Conservation (phyloP, 108 stramenopile genomes). For the Cyclotella cryptica region DNA sequence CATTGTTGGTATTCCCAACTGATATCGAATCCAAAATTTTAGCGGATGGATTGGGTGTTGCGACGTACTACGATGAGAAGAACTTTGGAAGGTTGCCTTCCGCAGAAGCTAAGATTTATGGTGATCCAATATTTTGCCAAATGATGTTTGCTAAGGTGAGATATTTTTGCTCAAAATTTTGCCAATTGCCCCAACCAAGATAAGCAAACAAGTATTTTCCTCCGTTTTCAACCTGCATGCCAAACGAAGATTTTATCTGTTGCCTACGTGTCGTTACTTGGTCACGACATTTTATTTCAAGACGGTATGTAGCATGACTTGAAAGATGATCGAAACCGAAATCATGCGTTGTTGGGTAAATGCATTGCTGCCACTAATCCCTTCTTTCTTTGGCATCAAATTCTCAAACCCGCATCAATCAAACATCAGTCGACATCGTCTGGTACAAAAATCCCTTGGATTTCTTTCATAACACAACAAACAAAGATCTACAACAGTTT, state of each 20-base stretch:
- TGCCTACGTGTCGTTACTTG: conserved; percentile 43
- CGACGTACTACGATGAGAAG: conserved; percentile 45
- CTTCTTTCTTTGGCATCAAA: neutral
- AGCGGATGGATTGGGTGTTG: conserved; percentile 41
- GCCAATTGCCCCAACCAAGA: neutral
- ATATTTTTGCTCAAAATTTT: neutral
- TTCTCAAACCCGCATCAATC: neutral
- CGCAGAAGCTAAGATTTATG: conserved; percentile 55
- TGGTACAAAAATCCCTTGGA: conserved; percentile 53
- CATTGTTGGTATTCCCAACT: conserved; percentile 53
- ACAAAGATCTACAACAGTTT: conserved; percentile 43
- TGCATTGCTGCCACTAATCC: neutral
- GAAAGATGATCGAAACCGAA: too few relatives aligned
- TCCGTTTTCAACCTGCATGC: neutral
- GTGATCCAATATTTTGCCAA: conserved; percentile 54
- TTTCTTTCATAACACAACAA: conserved; percentile 50
- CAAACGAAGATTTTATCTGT: conserved; percentile 43
- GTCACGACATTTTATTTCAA: conserved; percentile 66
- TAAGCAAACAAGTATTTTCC: neutral
- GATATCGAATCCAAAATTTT: conserved; percentile 38
- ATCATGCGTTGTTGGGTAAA: neutral
- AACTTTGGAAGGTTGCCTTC: conserved; percentile 46
- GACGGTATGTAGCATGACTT: conserved; percentile 23
- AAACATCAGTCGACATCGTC: conserved; percentile 54
- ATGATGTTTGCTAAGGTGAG: conserved; percentile 72